Percentiles rank a stretch among this genome's conserved stretches.
These are phyloP conservation scores for Yamadazyma sp. DNA, from an alignment of 805 yeast genomes.

Conservation along the genomic window DNA sequence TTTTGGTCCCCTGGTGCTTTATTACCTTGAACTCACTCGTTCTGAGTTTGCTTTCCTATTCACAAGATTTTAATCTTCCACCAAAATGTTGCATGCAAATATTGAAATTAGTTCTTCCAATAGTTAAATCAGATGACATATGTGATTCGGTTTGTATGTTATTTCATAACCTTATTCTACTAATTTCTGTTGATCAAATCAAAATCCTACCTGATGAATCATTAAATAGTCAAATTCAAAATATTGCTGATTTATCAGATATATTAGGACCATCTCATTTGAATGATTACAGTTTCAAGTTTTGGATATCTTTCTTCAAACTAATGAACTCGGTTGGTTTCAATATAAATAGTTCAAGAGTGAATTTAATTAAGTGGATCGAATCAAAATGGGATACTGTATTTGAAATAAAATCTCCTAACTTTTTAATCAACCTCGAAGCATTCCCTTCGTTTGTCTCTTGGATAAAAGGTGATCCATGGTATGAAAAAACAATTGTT, in stretches of 20 bases:
- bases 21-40: conserved; percentile 10
- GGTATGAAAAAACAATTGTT: neutral
- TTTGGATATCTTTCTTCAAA: conserved; percentile 42
- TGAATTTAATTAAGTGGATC: conserved; percentile 50
- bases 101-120: conserved; percentile 7
- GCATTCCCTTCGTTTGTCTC: conserved; percentile 32
- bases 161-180: neutral
- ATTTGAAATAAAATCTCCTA: conserved; percentile 6
- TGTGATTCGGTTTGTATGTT: neutral
- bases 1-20: conserved; percentile 5
- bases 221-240: conserved; percentile 45
- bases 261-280: conserved; percentile 57
- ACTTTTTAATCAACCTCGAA: conserved; percentile 7
- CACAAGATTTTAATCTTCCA: neutral
- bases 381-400: conserved; percentile 39
- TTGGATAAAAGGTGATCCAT: conserved; percentile 33
- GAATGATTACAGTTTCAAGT: conserved; percentile 44
- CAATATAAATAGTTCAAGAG: conserved; percentile 19
- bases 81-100: neutral
- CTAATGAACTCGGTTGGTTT: conserved; percentile 19
- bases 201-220: conserved; percentile 29
- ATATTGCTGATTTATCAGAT: conserved; percentile 51
- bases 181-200: neutral
- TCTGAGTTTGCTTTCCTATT: neutral
- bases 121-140: conserved; percentile 4